Conservation (phyloP, 2,329 filamentous ascomycete genomes). For the Lachnellula arida region DNA sequence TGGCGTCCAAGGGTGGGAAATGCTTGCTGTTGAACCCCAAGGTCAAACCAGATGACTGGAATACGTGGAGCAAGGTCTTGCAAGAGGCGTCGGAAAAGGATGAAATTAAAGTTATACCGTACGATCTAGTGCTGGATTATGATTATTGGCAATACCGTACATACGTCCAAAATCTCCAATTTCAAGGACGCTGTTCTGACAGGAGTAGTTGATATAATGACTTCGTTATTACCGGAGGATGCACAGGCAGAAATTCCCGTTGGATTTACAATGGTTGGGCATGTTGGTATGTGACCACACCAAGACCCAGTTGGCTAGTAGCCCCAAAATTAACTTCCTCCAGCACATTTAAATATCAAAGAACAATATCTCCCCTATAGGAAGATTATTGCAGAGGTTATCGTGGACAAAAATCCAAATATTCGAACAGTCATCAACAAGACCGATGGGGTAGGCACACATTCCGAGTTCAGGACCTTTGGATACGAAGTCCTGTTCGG, state of each 20-base stretch:
- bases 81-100: constrained; percentile 63
- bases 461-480: constrained; percentile 87
- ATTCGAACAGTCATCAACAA: constrained; percentile 96
- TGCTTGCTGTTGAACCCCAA: constrained; percentile 56
- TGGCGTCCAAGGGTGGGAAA: constrained; percentile 52
- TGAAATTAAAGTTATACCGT: constrained; percentile 69
- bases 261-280: constrained; percentile 84
- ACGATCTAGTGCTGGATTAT: constrained; percentile 72
- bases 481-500: constrained; percentile 86
- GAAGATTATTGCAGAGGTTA: constrained; percentile 74
- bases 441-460: constrained; percentile 77
- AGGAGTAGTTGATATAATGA: constrained; percentile 62
- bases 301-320: no score
- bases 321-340: constrained; percentile 1
- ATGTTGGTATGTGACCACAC: constrained; percentile 57
- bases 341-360: constrained; percentile 86
- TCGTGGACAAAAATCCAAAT: constrained; percentile 81
- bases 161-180: constrained; percentile 22
- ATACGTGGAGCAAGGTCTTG: constrained; percentile 72
- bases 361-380: constrained; percentile 83
- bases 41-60: constrained; percentile 53
- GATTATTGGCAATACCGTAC: constrained; percentile 79
- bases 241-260: constrained; percentile 75
- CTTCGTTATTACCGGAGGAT: constrained; percentile 73
- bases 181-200: constrained; percentile 6